Evolutionary conservation across 345 rosid genomes (phyloP).

Genomic region (Citrus medica): DNA sequence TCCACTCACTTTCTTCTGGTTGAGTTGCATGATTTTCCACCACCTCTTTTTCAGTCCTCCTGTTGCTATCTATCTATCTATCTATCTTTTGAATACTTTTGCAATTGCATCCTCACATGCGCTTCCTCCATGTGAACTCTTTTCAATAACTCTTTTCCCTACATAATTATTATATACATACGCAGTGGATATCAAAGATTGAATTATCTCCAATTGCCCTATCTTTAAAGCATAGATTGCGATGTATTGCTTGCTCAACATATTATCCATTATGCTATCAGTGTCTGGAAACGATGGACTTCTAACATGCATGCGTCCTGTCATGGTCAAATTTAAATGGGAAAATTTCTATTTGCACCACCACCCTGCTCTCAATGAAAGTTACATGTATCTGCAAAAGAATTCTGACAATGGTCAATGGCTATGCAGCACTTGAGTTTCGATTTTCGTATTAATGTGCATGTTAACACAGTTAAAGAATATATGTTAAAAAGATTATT

Average conservation of each 20-base stretch:
- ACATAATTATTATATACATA: not conserved
- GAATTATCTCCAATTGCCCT: slow-evolving; percentile 10
- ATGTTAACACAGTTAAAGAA: no score
- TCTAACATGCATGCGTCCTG: slow-evolving; percentile 9
- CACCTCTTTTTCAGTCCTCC: slow-evolving; percentile 1
- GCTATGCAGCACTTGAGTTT: no score
- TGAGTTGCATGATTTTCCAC: slow-evolving; percentile 4
- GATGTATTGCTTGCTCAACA: not conserved
- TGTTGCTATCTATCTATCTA: slow-evolving; percentile 14
- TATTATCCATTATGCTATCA: not conserved
- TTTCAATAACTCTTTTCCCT: slow-evolving; percentile 35
- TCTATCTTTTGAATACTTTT: not conserved
- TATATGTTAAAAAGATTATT: no score
- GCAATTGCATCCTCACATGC: slow-evolving; percentile 14
- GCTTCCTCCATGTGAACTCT: slow-evolving; percentile 29
- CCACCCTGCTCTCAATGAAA: no score
- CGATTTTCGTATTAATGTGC: no score
- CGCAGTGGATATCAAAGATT: slow-evolving; percentile 10
- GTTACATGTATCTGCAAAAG: no score
- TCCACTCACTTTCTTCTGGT: slow-evolving; percentile 19
- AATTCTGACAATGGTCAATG: no score
- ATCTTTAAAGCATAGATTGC: slow-evolving; percentile 11
- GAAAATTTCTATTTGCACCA: no score
- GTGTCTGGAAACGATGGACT: slow-evolving; percentile 18
- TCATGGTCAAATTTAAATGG: not conserved